Conservation (phyloP, 1,284 basidiomycete species). For the Sphagnurus paluster region DNA sequence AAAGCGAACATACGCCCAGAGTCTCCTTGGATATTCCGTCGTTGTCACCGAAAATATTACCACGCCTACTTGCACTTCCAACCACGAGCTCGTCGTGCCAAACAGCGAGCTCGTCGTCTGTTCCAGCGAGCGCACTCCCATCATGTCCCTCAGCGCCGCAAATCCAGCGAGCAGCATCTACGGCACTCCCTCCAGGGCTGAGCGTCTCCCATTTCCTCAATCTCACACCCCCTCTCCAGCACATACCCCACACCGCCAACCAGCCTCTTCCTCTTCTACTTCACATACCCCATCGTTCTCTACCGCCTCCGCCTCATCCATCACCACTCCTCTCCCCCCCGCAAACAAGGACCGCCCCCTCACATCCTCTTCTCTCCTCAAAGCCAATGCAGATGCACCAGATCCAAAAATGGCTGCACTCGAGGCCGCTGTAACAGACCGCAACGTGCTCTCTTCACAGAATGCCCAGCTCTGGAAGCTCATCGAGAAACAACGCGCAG, state of each 20-base stretch:
- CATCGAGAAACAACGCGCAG: conserved; percentile 82
- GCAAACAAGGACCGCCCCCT: conserved; percentile 30
- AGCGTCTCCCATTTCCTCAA: conserved; percentile 35
- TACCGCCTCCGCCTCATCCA: conserved; percentile 15
- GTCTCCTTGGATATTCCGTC: too few relatives aligned
- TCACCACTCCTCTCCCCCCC: conserved; percentile 13
- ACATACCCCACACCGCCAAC: conserved; percentile 27
- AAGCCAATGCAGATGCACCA: conserved; percentile 46
- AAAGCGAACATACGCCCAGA: too few relatives aligned
- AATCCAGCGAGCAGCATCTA: conserved; percentile 21
- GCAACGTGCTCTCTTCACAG: conserved; percentile 77
- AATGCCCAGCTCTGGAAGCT: conserved; percentile 91
- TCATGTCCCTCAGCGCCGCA: conserved; percentile 23
- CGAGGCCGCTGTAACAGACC: conserved; percentile 71
- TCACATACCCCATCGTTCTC: conserved; percentile 27
- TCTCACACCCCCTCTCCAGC: conserved; percentile 30
- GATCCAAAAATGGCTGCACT: conserved; percentile 69
- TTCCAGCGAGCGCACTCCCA: conserved; percentile 7
- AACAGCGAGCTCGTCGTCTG: too few relatives aligned
- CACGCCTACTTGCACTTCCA: too few relatives aligned
- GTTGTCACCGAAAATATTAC: too few relatives aligned
- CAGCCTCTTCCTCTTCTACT: conserved; percentile 25
- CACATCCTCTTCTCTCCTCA: conserved; percentile 57
- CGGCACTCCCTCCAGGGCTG: conserved; percentile 22
- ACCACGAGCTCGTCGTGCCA: too few relatives aligned